A percentile compares a stretch with the other conserved stretches of the same genome.
phyloP scores from a whole-genome alignment of 495 filamentous ascomycete genomes.

The Venustampulla echinocandica region DNA sequence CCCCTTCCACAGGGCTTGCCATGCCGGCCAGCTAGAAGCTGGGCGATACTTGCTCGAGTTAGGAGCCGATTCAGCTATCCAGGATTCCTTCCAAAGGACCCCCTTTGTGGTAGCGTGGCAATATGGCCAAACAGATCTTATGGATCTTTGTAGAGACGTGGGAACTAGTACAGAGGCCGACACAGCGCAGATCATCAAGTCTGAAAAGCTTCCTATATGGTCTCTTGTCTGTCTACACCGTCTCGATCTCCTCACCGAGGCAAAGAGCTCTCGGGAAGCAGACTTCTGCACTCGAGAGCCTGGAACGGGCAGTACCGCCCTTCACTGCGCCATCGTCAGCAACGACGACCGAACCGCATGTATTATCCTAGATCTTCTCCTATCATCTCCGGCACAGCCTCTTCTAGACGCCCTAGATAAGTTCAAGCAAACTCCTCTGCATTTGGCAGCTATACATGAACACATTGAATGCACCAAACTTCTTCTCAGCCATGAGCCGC shows the following conservation, averaged over 20 bases:
- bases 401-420: slow-evolving; percentile 6
- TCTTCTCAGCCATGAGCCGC: slow-evolving; percentile 5
- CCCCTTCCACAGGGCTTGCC: slow-evolving; percentile 31
- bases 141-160: slow-evolving; percentile 7
- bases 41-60: slow-evolving; percentile 26
- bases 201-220: slow-evolving; percentile 9
- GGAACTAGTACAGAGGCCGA: background rate
- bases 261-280: background rate
- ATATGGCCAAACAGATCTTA: slow-evolving; percentile 10
- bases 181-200: background rate
- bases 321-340: background rate
- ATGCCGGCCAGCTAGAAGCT: slow-evolving; percentile 30
- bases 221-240: slow-evolving; percentile 1
- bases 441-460: slow-evolving; percentile 1
- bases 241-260: background rate
- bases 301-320: slow-evolving; percentile 5
- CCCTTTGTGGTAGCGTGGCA: slow-evolving; percentile 18
- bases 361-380: slow-evolving; percentile 3
- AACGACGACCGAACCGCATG: background rate
- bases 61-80: slow-evolving; percentile 22
- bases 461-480: slow-evolving; percentile 3
- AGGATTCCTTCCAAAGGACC: slow-evolving; percentile 5
- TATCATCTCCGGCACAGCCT: background rate
- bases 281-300: slow-evolving; percentile 1
- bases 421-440: slow-evolving; percentile 11